Evolutionary conservation across 2,329 filamentous ascomycete genomes (phyloP), one percentile per base, ranked within the genome.

Genomic region (Cylindrodendrum hubeiense): DNA sequence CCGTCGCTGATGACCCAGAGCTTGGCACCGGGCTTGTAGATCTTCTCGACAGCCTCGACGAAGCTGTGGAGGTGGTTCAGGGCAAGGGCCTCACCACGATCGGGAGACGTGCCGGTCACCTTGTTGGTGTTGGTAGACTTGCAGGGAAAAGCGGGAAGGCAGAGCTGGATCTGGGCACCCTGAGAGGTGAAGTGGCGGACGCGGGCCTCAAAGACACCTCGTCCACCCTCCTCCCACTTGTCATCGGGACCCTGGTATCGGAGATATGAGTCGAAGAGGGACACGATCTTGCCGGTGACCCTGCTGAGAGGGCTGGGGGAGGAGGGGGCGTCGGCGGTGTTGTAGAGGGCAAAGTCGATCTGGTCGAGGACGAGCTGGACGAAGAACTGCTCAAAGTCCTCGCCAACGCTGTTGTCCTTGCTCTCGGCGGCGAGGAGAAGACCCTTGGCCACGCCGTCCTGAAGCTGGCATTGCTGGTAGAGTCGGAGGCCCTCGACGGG

Each of bases 1-100:
- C 79, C 79, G n/a, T 81, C 79, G 44, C 78, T 80, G 26, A 81
- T 76, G 56, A 82, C 76, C 71, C 71, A 77, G n/a, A 81, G 50
- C 52, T 72, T 76, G 24, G 74, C 79, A 3, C 79, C 79, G 0
- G 75, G 76, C 6, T 53, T 17, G 28, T 81, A 80, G 2, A 80
- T 54, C 21, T 71, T 57, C 49, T 76, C 71, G n/a, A 80, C 59
- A 13, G 58, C 66, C 28, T 69, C 66, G 3, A 78, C 53, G 37
- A 81, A 80, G 5, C 24, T 47, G 47, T 77, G 66, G 12, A 81
- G 68, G 13, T 72, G 69, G 9, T 73, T 66, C 44, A 81, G 56
- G 2, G 79, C 78, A 5, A 81, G 64, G 30, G 73, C 68, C 61
- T 81, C 80, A 8, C 78, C 79, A 8, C 74, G 71, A 39, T 81